Evolutionary conservation across 2,329 filamentous ascomycete genomes (phyloP).

Genomic region (Penicillium olsonii): DNA sequence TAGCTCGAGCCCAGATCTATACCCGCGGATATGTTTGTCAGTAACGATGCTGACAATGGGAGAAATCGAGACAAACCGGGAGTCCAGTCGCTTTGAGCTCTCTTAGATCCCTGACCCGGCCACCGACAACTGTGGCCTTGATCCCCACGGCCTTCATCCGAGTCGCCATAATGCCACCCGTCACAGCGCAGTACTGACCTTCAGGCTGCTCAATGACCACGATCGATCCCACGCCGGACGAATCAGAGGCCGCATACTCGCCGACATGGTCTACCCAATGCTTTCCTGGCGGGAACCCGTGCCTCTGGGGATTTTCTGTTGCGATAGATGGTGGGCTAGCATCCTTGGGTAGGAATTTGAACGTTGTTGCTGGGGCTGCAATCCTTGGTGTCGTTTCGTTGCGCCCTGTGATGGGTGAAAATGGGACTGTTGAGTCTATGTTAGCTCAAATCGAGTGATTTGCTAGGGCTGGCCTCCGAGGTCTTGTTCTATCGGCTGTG

Average conservation of each 20-base stretch:
- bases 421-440: slow-evolving; percentile 29
- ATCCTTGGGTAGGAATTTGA: slow-evolving; percentile 60
- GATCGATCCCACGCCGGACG: slow-evolving; percentile 57
- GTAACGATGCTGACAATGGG: slow-evolving; percentile 1
- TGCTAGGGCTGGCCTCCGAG: no score
- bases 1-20: slow-evolving; percentile 47
- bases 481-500: no score
- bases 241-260: slow-evolving; percentile 18
- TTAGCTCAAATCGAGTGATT: slow-evolving; percentile 7
- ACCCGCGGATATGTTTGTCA: slow-evolving; percentile 4
- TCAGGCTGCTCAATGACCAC: slow-evolving; percentile 67
- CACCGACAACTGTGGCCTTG: slow-evolving; percentile 66
- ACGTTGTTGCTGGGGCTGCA: slow-evolving; percentile 47
- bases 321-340: slow-evolving; percentile 41
- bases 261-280: slow-evolving; percentile 68
- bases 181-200: slow-evolving; percentile 67
- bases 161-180: slow-evolving; percentile 75
- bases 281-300: slow-evolving; percentile 59
- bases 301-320: slow-evolving; percentile 21
- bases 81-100: slow-evolving; percentile 60
- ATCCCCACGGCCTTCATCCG: slow-evolving; percentile 66
- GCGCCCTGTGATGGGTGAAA: slow-evolving; percentile 35
- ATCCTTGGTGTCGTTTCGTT: slow-evolving; percentile 34
- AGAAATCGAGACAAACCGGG: slow-evolving; percentile 46
- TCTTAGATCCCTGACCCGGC: slow-evolving; percentile 66